A percentile compares a stretch with the other conserved stretches of the same genome.
Conservation (phyloP, 768 basidiomycete species). For the Boletus pseudo-olivaceus region DNA sequence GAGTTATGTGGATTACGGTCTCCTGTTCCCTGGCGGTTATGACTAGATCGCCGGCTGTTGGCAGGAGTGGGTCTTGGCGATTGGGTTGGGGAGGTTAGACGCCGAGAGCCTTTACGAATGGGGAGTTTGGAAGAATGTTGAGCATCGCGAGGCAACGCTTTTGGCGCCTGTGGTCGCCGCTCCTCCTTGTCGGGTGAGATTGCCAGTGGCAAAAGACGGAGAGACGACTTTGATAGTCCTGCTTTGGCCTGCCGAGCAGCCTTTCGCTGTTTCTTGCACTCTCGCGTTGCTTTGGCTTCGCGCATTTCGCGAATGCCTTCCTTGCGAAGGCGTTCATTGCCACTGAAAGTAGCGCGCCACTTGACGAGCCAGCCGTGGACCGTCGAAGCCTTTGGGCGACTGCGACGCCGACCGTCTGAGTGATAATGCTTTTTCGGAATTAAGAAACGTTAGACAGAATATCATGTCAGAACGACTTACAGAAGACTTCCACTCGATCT, state of each 20-base stretch:
- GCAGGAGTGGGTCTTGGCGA: constrained; percentile 15
- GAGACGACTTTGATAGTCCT: constrained; percentile 9
- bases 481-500: constrained; percentile 35
- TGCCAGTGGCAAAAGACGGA: constrained; percentile 25
- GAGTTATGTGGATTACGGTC: constrained; percentile 12
- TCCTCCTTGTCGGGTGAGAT: constrained; percentile 23
- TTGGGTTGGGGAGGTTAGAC: constrained; percentile 8
- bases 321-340: constrained; percentile 56
- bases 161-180: constrained; percentile 9
- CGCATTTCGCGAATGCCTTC: constrained; percentile 74
- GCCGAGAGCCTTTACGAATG: constrained; percentile 9
- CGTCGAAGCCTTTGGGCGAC: constrained; percentile 49
- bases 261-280: constrained; percentile 27
- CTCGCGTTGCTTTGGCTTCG: constrained; percentile 41
- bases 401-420: constrained; percentile 39
- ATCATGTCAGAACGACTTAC: constrained; percentile 18
- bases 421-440: constrained; percentile 29
- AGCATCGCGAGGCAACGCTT: constrained; percentile 1
- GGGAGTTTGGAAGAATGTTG: constrained; percentile 10
- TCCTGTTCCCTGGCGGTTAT: constrained; percentile 5
- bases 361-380: constrained; percentile 81
- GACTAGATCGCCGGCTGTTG: constrained; percentile 20
- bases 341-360: constrained; percentile 66
- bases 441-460: not conserved
- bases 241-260: constrained; percentile 18